Percentiles rank a stretch among this genome's conserved stretches.
Conservation (phyloP, 345 rosid species). For the Eucalyptus cloeziana region DNA sequence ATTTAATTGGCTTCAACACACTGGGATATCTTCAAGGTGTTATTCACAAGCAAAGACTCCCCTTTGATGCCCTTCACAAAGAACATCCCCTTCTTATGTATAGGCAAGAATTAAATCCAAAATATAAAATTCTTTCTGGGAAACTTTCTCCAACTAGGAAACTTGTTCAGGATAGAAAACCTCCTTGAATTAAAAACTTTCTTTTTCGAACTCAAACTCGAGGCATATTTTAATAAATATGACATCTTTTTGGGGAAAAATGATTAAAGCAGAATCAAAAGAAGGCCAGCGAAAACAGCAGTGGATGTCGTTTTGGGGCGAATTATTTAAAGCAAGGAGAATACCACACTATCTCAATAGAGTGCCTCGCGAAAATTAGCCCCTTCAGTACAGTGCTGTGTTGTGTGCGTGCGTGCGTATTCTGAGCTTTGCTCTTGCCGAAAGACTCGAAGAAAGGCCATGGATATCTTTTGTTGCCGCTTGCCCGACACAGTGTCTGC, state of each 20-base stretch:
- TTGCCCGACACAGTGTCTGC: not conserved
- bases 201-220: fast-evolving
- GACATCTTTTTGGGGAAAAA: not conserved
- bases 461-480: not conserved
- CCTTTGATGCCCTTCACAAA: too few species aligned
- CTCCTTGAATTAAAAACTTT: too few species aligned
- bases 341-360: not conserved
- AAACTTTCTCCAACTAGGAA: too few species aligned
- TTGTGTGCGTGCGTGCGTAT: not conserved
- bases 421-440: not conserved
- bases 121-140: too few species aligned
- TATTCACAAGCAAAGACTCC: too few species aligned
- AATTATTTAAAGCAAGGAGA: not conserved
- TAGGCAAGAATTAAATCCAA: too few species aligned
- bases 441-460: not conserved
- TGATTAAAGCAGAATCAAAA: not conserved
- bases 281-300: not conserved
- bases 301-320: not conserved
- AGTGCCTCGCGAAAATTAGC: not conserved
- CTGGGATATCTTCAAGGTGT: too few species aligned
- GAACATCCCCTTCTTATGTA: too few species aligned
- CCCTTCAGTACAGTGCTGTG: not conserved
- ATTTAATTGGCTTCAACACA: too few species aligned
- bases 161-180: too few species aligned
- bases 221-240: not conserved